Evolutionary conservation across 805 yeast genomes (phyloP).

Genomic region (Sugiyamaella valdiviana): DNA sequence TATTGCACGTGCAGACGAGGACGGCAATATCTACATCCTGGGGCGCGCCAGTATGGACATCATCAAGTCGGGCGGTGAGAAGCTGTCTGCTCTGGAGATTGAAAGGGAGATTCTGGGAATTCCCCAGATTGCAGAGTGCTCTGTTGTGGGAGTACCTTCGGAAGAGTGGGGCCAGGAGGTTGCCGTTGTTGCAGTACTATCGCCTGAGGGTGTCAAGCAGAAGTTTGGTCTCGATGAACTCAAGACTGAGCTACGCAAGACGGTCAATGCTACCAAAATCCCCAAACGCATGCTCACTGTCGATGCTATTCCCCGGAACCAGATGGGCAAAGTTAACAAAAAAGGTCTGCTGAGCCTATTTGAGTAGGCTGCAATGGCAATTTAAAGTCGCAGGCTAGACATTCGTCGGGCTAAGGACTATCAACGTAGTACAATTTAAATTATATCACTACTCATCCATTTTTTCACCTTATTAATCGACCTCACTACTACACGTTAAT

Average conservation of each 20-base stretch:
- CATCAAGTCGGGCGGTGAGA: conserved; percentile 33
- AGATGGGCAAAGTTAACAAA: conserved; percentile 34
- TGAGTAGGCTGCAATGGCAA: conserved; percentile 4
- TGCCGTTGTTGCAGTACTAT: conserved; percentile 25
- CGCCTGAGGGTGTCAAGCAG: conserved; percentile 14
- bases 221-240: conserved; percentile 18
- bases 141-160: conserved; percentile 30
- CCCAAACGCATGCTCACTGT: conserved; percentile 28
- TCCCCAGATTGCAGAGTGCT: conserved; percentile 26
- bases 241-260: conserved; percentile 22
- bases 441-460: neutral
- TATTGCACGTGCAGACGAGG: conserved; percentile 41
- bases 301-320: conserved; percentile 30
- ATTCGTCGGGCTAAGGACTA: too few relatives aligned
- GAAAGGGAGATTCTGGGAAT: conserved; percentile 31
- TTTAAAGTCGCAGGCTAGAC: too few relatives aligned
- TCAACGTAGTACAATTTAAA: too few relatives aligned
- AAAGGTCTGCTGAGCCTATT: conserved; percentile 25
- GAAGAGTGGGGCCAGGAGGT: conserved; percentile 33
- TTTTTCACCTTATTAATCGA: neutral
- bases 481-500: too few relatives aligned
- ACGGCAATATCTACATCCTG: conserved; percentile 44
- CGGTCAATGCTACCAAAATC: conserved; percentile 22
- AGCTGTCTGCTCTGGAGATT: conserved; percentile 31
- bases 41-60: conserved; percentile 35